Evolutionary conservation across 2,329 filamentous ascomycete species (phyloP), one percentile per base, ranked within the genome.

Genomic region (Fusarium haematococcum): DNA sequence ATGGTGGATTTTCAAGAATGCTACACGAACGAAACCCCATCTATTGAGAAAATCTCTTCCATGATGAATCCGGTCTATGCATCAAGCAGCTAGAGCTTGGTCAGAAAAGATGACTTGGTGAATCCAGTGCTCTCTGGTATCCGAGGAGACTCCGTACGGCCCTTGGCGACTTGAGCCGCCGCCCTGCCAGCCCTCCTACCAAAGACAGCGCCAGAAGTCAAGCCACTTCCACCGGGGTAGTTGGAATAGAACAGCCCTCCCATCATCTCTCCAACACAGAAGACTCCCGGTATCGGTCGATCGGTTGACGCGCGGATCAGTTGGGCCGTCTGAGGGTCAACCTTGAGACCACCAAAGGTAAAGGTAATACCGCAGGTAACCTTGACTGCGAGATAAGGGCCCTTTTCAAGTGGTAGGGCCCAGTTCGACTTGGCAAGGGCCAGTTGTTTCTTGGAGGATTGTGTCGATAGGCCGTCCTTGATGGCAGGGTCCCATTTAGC

Each of bases 311-410:
- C 82, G 3, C 39, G 3, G 3, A 92, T 79, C 1, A 92, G 87
- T 4, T 83, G 84, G 0, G 88, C 85, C 0, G 88, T 91, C 27
- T 88, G 79, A 0, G 89, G 85, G 58, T 90, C 85, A 2, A 91
- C 86, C 6, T 85, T 85, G 8, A 93, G 80, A 0, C 91, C 91
- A 1, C 91, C 91, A 81, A 93, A 93, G 0, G 91, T 93, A 74
- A 93, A 93, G 0, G 91, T 93, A 18, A 93, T 87, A 2, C 92
- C 91, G 54, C 89, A 90, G 5, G 88, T 88, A 4, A 93, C 90
- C 73, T 90, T 89, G 54, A 93, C 88, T 1, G 91, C 91, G 27
- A 91, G 80, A 75, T 90, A 93, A 0, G 91, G 91, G 0, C 84
- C 83, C 70, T 88, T 79, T 41, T 87, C 85, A 9, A 93, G 75